These are phyloP conservation scores for Xylaria sp. DNA, from an alignment of 2,329 filamentous ascomycete genomes.

Conservation along the genomic window DNA sequence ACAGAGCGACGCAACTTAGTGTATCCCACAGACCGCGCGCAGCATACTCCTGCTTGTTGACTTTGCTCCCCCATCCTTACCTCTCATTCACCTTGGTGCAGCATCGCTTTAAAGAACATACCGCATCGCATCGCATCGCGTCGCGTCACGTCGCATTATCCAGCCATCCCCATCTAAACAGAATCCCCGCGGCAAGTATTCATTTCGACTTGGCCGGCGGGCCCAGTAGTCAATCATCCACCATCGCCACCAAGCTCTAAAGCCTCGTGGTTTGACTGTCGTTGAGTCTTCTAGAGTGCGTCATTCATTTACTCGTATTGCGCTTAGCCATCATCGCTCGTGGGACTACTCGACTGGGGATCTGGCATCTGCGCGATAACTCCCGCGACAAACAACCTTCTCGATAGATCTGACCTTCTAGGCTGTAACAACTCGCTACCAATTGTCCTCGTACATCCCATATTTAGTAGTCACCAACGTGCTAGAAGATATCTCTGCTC, in stretches of 20 bases:
- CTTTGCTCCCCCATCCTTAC: not conserved
- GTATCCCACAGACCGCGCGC: conserved; percentile 4
- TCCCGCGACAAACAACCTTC: conserved; percentile 29
- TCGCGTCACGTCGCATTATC: not conserved
- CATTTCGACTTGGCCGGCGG: conserved; percentile 39
- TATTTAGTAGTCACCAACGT: conserved; percentile 46
- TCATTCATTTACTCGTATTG: conserved; percentile 32
- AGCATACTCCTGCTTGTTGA: conserved; percentile 12
- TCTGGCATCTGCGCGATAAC: conserved; percentile 27
- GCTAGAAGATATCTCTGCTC: conserved; percentile 42
- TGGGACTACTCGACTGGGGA: conserved; percentile 34
- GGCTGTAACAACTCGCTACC: conserved; percentile 46
- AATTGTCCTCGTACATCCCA: conserved; percentile 42
- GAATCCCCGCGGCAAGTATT: conserved; percentile 38
- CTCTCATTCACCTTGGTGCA: not conserved
- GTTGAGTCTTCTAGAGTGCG: conserved; percentile 21
- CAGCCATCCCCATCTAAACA: conserved; percentile 2
- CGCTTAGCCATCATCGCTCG: conserved; percentile 23
- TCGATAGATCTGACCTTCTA: conserved; percentile 45
- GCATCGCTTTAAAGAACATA: conserved; percentile 3
- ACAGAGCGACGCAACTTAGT: not conserved
- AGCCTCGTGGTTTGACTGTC: conserved; percentile 29
- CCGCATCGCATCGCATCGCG: not conserved
- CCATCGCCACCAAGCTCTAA: conserved; percentile 29
- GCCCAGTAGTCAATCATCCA: conserved; percentile 37